Base-by-base conservation (phyloP, 2,329 filamentous ascomycete genomes). In the Fusarium solani-melongenae region DNA sequence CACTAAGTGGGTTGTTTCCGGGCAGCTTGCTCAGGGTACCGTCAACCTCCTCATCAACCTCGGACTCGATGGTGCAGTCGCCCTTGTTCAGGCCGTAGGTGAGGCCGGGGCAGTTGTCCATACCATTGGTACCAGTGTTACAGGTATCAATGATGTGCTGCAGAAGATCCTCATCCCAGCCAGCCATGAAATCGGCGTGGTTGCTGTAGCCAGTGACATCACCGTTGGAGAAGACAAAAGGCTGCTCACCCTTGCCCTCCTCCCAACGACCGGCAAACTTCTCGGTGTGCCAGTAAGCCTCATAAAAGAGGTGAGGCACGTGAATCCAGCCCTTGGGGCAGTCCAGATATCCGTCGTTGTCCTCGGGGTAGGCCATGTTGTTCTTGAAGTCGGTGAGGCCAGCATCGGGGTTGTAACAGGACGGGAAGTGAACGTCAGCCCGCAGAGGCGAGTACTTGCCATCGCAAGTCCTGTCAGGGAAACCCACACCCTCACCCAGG, bases 111-210 rank as follows among this genome's bases (percentile, higher is more conserved):
- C 92, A 94, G 72, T 87, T 84, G 71, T 92, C 88, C 84, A 94
- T 91, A 58, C 89, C 89, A 8, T 79, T 72, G 66, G 87, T 87
- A 57, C 89, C 88, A 53, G 88, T 88, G 76, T 91, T 84, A 84
- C 93, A 94, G 59, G 85, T 88, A 78, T 92, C 86, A 74, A 94
- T 90, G 72, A 93, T 92, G 69, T 88, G 85, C 81, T 92, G 90
- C 58, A 94, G 89, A 53, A 88, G 86, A 31, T 84, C 81, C 70
- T 88, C 85, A 74, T 94, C 90, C 93, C 93, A 95, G 17, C 89
- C 92, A 71, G 92, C 90, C 73, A 93, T 82, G 83, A 95, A 94
- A 81, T 95, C 92, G 56, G 87, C 92, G 82, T 94, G 92, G 69
- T 88, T 88, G 76, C 89, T 90, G 83, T 89, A 94, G 64, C 92